A percentile compares a stretch with the other conserved stretches of the same genome.
Evolutionary conservation across 1,284 basidiomycete genomes (phyloP).

Genomic region (Pisolithus thermaeus): DNA sequence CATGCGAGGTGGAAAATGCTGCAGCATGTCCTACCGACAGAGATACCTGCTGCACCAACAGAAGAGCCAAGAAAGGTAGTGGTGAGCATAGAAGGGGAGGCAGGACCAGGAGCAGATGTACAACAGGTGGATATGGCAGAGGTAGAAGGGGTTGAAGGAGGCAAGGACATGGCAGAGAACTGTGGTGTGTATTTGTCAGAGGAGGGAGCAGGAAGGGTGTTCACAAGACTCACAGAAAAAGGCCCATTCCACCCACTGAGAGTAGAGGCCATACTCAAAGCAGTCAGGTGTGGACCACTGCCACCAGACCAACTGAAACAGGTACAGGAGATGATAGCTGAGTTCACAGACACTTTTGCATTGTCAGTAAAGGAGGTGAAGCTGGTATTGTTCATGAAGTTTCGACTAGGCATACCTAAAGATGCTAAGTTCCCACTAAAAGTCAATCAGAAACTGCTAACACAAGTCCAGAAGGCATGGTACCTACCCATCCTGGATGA

Average conservation of each 20-base stretch:
- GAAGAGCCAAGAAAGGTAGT: background rate
- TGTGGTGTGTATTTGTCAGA: too few species aligned
- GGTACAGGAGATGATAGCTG: background rate
- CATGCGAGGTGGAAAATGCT: too few species aligned
- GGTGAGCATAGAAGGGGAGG: background rate
- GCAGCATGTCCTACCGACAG: background rate
- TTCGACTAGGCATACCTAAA: too few species aligned
- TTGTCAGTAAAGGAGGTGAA: background rate
- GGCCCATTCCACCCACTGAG: background rate
- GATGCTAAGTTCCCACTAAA: too few species aligned
- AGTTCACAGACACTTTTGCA: constrained; percentile 1
- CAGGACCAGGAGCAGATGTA: background rate
- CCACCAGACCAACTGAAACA: background rate
- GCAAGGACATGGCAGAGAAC: too few species aligned
- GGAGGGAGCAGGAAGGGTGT: background rate
- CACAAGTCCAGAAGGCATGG: too few species aligned
- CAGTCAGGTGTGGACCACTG: background rate
- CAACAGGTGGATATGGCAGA: background rate
- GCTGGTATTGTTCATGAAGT: background rate
- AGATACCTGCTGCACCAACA: background rate
- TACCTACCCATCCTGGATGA: too few species aligned
- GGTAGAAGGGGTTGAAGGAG: background rate
- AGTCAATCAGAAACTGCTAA: too few species aligned
- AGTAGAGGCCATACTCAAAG: background rate
- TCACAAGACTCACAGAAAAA: background rate